Conservation (phyloP, 208 protist genomes). For the Eutreptiella sp. region DNA sequence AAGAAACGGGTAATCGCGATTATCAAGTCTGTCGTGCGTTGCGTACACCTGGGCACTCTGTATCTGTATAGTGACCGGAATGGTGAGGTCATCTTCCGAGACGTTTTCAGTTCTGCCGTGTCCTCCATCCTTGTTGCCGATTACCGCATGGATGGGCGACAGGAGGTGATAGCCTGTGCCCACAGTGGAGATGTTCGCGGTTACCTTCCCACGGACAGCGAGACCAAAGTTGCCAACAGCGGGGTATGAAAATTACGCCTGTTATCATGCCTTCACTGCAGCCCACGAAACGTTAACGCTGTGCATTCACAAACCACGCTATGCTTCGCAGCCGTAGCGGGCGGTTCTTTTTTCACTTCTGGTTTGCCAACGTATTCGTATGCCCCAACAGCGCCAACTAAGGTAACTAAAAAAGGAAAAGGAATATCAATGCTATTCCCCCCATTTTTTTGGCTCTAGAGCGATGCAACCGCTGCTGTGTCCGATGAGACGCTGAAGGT, state of each 20-base stretch:
- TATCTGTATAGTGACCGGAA: conserved; percentile 38
- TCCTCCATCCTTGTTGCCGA: conserved; percentile 70
- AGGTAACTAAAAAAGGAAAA: too few relatives aligned
- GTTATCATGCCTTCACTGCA: neutral
- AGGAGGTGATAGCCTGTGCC: conserved; percentile 68
- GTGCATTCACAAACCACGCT: too few relatives aligned
- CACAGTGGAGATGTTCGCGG: conserved; percentile 74
- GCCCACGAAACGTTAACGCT: too few relatives aligned
- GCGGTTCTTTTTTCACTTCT: too few relatives aligned
- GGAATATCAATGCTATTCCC: too few relatives aligned
- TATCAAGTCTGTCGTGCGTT: neutral
- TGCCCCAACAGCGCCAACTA: too few relatives aligned
- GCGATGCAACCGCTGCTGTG: neutral
- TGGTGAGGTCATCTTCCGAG: conserved; percentile 69
- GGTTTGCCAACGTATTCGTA: too few relatives aligned
- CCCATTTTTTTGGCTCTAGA: too few relatives aligned
- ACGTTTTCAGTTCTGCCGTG: conserved; percentile 55
- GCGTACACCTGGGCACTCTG: too few relatives aligned
- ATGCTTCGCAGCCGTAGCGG: too few relatives aligned
- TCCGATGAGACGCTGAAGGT: conserved; percentile 46
- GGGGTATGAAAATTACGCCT: conserved; percentile 35
- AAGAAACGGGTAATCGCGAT: too few relatives aligned
- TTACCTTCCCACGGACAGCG: conserved; percentile 37
- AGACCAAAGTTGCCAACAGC: conserved; percentile 20
- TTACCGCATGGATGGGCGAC: conserved; percentile 72